These are phyloP conservation scores for Chlorella ohadii DNA, from an alignment of 139 green algal species.

Conservation along the genomic window DNA sequence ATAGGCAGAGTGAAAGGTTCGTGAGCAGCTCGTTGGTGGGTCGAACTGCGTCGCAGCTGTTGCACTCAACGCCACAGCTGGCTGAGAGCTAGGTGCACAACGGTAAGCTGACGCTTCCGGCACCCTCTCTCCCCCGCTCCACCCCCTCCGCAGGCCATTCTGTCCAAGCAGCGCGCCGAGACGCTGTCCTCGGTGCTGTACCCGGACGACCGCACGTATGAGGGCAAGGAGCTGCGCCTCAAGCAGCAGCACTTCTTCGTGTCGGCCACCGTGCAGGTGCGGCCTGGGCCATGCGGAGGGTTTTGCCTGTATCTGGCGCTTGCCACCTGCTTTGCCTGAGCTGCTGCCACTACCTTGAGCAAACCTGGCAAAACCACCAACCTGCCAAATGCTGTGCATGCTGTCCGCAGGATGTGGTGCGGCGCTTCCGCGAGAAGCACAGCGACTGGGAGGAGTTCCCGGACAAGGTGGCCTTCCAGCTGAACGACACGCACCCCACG, in stretches of 20 bases:
- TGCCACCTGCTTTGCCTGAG: no score
- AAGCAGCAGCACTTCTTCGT: slow-evolving; percentile 99
- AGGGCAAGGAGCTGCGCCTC: slow-evolving; percentile 98
- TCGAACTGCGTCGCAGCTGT: no score
- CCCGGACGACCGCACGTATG: slow-evolving; percentile 96
- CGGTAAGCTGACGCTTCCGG: no score
- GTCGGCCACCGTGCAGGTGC: slow-evolving; percentile 92
- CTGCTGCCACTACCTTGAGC: no score
- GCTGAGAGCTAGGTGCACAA: no score
- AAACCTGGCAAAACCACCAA: no score
- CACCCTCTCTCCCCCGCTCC: neutral
- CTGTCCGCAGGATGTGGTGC: slow-evolving; percentile 90
- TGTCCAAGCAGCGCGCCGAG: slow-evolving; percentile 96
- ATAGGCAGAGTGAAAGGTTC: no score
- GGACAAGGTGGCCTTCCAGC: slow-evolving; percentile 94
- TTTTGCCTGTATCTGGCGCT: no score
- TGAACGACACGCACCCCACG: slow-evolving; percentile 99
- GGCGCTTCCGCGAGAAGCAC: slow-evolving; percentile 83
- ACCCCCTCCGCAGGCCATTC: slow-evolving; percentile 80
- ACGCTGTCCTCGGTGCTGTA: slow-evolving; percentile 97
- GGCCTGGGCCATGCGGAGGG: neutral
- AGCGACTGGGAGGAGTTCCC: slow-evolving; percentile 76
- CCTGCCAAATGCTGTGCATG: no score
- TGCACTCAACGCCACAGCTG: no score
- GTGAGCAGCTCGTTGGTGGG: no score